Evolutionary conservation across 768 basidiomycete species (phyloP), one percentile per base, ranked within the genome.

Genomic region (Russula dissimulans): DNA sequence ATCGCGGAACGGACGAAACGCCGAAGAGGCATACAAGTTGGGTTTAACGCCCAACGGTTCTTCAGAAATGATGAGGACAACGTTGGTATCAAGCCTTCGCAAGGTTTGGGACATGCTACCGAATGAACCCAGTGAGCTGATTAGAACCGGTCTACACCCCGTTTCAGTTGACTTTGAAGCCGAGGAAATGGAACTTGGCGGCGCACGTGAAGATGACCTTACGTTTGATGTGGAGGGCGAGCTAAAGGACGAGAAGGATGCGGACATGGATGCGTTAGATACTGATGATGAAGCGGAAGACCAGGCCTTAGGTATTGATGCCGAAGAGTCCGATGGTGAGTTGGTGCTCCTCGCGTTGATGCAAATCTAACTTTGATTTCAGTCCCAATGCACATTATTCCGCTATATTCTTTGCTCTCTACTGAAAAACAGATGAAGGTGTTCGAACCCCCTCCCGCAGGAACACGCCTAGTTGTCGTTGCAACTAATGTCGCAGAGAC

Each of bases 401-500:
- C 97, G 0, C 75, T 99, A 2, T 98, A 98, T 73, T 97, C 97
- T 4, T 77, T 98, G 4, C 76, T 98, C 3, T 79, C 97, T 1
- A 92, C 87, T 60, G 94, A 97, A 57, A 91, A 92, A 71, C 97
- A 99, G 69, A 93, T 97, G 89, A 79, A 79, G 18, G 95, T 97
- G 3, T 99, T 99, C 69, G 75, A 85, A 60, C 77, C 86, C 1
- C 92, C 95, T 12, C 97, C 97, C 0, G 72, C 77, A 5, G 89
- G 86, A 5, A 75, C 78, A 60, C 89, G 97, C 39, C 79, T 99
- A 4, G 94, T 98, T 14, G 92, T 98, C 15, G 86, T 99, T 5
- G 84, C 95, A 2, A 98, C 95, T 1, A 97, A 98, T 70, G 88
- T 97, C 31, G 95, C 95, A 1, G 95, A 98, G 71, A 98, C 95